Evolutionary conservation across 495 filamentous ascomycete genomes (phyloP).

Genomic region (Podospora pseudocomata): DNA sequence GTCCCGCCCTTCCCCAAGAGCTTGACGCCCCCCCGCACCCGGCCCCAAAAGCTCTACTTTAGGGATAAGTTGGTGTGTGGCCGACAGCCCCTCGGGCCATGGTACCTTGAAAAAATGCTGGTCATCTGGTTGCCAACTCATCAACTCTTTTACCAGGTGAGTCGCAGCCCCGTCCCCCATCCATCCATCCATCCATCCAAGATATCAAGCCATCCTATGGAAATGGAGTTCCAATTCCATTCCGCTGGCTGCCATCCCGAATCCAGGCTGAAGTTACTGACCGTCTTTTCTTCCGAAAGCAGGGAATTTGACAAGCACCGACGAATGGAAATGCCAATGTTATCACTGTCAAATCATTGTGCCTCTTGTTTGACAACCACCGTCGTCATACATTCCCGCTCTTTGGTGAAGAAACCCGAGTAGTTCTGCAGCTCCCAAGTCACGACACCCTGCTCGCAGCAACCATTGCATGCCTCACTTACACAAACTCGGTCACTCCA

Average conservation of each 20-base stretch:
- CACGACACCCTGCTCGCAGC: not conserved
- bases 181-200: not conserved
- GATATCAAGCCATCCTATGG: not conserved
- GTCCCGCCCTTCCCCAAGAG: not conserved
- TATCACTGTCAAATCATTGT: not conserved
- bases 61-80: slow-evolving; percentile 11
- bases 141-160: slow-evolving; percentile 29
- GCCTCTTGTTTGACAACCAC: not conserved
- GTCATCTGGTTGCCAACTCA: slow-evolving; percentile 33
- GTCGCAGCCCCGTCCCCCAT: not conserved
- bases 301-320: not conserved
- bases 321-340: not conserved
- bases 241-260: not conserved
- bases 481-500: not conserved
- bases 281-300: not conserved
- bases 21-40: not conserved
- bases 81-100: slow-evolving; percentile 5
- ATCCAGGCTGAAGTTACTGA: not conserved
- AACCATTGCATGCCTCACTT: not conserved
- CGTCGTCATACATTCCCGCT: not conserved
- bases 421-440: too few relatives aligned
- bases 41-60: not conserved
- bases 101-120: slow-evolving; percentile 19
- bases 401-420: too few relatives aligned
- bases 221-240: slow-evolving; percentile 3